A percentile compares a stretch with the other conserved stretches of the same genome.
Conservation (phyloP, 352 stramenopile species). For the Phytophthora kernoviae region DNA sequence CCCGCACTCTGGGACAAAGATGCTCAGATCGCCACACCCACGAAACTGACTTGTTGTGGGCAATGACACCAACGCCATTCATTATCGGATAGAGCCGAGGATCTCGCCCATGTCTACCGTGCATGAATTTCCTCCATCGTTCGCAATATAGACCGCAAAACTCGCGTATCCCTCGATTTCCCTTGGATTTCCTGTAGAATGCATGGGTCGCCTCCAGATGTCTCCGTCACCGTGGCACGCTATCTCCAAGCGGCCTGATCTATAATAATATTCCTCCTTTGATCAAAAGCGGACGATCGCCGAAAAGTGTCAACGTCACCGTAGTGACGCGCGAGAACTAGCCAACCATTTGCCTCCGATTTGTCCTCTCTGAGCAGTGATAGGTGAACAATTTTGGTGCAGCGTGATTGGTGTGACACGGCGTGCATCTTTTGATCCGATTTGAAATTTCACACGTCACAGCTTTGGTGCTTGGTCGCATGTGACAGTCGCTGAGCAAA, state of each 20-base stretch:
- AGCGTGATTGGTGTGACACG: constrained; percentile 8
- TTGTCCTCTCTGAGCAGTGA: neutral
- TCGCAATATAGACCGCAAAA: too few relatives aligned
- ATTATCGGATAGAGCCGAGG: too few relatives aligned
- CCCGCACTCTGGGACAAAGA: constrained; percentile 1
- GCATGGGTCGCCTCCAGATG: too few relatives aligned
- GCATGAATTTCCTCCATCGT: too few relatives aligned
- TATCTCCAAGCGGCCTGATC: constrained; percentile 11
- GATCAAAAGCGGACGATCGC: constrained; percentile 15
- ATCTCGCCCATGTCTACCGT: neutral
- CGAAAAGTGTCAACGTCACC: constrained; percentile 21
- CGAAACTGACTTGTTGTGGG: constrained; percentile 19
- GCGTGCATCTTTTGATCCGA: neutral
- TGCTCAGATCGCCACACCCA: constrained; percentile 1
- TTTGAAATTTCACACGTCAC: constrained; percentile 7
- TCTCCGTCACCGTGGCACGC: neutral
- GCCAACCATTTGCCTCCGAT: constrained; percentile 8
- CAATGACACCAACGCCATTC: constrained; percentile 16
- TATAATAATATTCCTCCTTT: neutral
- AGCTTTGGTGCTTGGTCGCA: constrained; percentile 28
- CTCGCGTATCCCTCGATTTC: too few relatives aligned
- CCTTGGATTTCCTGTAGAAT: too few relatives aligned
- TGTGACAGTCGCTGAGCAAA: constrained; percentile 11
- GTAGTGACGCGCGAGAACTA: constrained; percentile 12
- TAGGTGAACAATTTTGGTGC: neutral